phyloP scores from a whole-genome alignment of 2,329 filamentous ascomycete genomes.

The Zymoseptoria pseudotritici region DNA sequence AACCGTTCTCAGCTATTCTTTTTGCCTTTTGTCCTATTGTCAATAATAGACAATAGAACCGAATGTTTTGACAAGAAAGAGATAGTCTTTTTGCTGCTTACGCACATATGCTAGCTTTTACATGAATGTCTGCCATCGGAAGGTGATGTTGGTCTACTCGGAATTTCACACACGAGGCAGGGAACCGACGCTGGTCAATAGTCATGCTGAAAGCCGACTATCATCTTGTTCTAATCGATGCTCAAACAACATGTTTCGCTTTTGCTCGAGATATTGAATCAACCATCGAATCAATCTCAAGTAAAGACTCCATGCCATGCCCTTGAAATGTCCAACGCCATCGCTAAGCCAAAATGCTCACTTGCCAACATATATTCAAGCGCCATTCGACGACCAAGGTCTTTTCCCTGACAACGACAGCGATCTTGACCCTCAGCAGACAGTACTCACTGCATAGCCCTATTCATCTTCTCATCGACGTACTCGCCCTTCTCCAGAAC shows the following conservation, averaged over 20 bases:
- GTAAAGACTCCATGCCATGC: background rate
- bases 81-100: no score
- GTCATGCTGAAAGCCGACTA: no score
- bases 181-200: no score
- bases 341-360: background rate
- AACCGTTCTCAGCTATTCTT: constrained; percentile 23
- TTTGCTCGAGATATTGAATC: background rate
- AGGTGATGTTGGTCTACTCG: no score
- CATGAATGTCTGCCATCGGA: no score
- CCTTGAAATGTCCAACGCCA: background rate
- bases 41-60: no score
- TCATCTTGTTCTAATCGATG: no score
- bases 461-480: constrained; percentile 27
- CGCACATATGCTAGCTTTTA: no score
- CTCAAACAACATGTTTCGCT: background rate
- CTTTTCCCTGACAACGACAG: background rate
- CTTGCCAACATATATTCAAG: background rate
- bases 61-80: no score
- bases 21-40: no score
- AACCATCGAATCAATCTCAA: no score
- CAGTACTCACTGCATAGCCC: background rate
- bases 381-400: background rate
- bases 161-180: no score
- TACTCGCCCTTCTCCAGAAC: constrained; percentile 26
- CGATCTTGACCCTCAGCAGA: background rate